phyloP scores from a whole-genome alignment of 1,284 basidiomycete genomes.

The Inonotus obliquus region DNA sequence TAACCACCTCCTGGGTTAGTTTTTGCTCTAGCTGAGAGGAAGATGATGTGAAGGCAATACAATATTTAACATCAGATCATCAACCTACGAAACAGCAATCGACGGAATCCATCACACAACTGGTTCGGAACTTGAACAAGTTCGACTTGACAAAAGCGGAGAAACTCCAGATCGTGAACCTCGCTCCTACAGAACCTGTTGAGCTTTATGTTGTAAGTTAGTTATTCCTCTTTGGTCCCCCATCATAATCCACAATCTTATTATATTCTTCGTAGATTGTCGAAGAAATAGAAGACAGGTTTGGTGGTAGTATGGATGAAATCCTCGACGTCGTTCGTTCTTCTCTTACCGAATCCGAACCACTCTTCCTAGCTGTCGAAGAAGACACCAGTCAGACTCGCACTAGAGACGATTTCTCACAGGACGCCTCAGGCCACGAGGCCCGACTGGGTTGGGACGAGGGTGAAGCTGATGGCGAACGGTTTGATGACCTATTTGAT shows the following conservation, averaged over 20 bases:
- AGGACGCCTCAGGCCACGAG: no score
- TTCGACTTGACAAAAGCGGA: conserved; percentile 85
- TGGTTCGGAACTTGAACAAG: conserved; percentile 63
- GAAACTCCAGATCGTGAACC: conserved; percentile 87
- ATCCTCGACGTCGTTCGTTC: conserved; percentile 57
- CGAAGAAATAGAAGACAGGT: conserved; percentile 83
- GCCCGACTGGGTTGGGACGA: conserved; percentile 31
- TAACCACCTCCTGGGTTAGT: no score
- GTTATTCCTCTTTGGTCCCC: conserved; percentile 2
- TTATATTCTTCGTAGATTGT: conserved; percentile 58
- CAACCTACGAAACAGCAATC: conserved; percentile 70
- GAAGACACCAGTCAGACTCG: no score
- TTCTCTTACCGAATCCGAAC: conserved; percentile 34
- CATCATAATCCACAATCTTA: background rate
- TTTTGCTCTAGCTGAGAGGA: background rate
- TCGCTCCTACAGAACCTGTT: conserved; percentile 77
- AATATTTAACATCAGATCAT: conserved; percentile 72
- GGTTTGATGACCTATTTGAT: conserved; percentile 48
- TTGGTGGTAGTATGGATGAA: conserved; percentile 67
- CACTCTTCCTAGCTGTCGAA: background rate
- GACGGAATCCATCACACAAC: conserved; percentile 55
- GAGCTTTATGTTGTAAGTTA: conserved; percentile 84
- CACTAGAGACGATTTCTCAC: no score
- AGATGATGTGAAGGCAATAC: conserved; percentile 59
- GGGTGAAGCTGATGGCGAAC: conserved; percentile 22